Base-by-base conservation (phyloP, 345 rosid genomes). In the Arabidopsis arenosa region DNA sequence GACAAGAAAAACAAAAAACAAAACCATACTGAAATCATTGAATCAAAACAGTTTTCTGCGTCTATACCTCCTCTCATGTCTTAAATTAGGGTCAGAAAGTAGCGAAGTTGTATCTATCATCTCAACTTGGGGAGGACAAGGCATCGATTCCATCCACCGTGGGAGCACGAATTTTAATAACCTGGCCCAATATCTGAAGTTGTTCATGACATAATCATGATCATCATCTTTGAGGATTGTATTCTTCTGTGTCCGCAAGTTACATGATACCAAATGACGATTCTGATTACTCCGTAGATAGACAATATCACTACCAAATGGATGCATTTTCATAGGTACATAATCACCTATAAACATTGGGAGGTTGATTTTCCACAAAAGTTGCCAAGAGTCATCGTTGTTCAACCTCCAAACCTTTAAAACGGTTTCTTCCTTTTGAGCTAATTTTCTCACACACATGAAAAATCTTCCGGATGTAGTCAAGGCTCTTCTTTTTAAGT, bases 321-420 rank as follows among this genome's bases (percentile, higher is more conserved):
- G 63, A 63, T 63, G 55, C 70, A 73, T 73, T 11, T 23, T 35
- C 69, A 49, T 2, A 1, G 51, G 68, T 9, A 4, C 28, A 45
- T 6, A 32, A 30, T 0, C 26, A 23, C 26, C 26, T 23, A 23
- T 23, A 23, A 23, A 23, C 26, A 23, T 23, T 2, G 26, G 26
- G 26, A 23, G 5, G 5, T 6, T 0, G 9, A 15, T 11, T 9
- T 26, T 23, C 60, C 51, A 48, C 68, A 49, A 1, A n/a, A 72
- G 17, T 4, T 72, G 14, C 61, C 61, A 72, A 8, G 35, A 13
- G 3, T 5, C 13, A 9, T 14, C 9, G 21, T 70, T 47, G n/a
- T 11, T 33, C 66, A 70, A 35, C 62, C 10, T 68, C 72, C 64
- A 69, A 11, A 69, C 32, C 43, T 44, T 56, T 7, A 69, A 41